phyloP scores from a whole-genome alignment of 1,284 basidiomycete genomes.

The Cystobasidium pallidum region DNA sequence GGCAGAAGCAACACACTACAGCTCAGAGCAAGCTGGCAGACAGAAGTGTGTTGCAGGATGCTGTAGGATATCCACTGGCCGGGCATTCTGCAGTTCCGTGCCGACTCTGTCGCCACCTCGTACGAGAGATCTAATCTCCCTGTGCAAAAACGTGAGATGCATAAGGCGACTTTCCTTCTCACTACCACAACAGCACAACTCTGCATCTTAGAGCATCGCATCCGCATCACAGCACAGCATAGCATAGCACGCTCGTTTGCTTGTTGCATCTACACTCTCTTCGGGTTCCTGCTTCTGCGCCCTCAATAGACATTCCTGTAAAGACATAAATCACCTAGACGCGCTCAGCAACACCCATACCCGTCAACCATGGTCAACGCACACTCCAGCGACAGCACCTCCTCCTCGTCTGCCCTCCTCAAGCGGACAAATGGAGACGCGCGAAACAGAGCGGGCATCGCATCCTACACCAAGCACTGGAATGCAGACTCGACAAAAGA shows the following conservation, averaged over 20 bases:
- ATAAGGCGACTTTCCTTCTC: no score
- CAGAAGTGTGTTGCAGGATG: no score
- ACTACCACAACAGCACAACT: no score
- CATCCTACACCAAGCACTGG: slow-evolving; percentile 94
- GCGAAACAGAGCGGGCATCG: slow-evolving; percentile 78
- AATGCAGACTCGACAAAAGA: slow-evolving; percentile 81
- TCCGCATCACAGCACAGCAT: not conserved
- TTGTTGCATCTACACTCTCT: not conserved
- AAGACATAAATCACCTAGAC: no score
- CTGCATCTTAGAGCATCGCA: no score
- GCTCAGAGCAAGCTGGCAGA: no score
- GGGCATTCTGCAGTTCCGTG: no score
- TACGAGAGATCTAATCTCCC: not conserved
- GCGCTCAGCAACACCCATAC: no score
- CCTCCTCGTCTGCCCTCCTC: slow-evolving; percentile 10
- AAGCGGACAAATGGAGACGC: slow-evolving; percentile 63
- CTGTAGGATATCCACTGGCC: no score
- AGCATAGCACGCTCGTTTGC: not conserved
- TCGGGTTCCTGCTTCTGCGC: not conserved
- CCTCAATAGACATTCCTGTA: no score
- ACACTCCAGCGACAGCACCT: not conserved
- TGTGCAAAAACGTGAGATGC: not conserved
- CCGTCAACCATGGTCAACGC: slow-evolving; percentile 29
- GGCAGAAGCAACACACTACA: no score
- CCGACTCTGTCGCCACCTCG: not conserved